Evolutionary conservation across 2,329 filamentous ascomycete genomes (phyloP), one percentile per base, ranked within the genome.

Genomic region (Diaporthe citri): DNA sequence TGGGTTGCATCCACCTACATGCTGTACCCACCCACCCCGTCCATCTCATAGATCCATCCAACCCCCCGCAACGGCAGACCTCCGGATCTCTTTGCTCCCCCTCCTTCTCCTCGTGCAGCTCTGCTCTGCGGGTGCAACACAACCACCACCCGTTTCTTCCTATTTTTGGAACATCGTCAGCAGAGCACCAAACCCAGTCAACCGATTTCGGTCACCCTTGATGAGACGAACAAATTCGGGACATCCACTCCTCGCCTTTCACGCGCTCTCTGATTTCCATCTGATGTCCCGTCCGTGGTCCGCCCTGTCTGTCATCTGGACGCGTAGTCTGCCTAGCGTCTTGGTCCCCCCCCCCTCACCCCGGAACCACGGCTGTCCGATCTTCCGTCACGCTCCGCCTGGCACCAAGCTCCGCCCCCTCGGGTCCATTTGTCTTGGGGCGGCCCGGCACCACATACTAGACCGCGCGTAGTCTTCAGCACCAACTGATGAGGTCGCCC

Each of bases 301-400:
- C 4, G 36, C 41, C 28, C 52, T 39, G 48, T 13, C 22, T 39
- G 31, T 46, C 41, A 48, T 28, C 55, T 39, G 31, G 41, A 60
- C 43, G 34, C 22, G 41, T 39, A 15, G 56, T 51, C 55, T 39
- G 55, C 41, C 43, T 60, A 48, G 55, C 52, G 52, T 36, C 69
- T 60, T 57, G 67, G 69, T 36, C 28, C n/a, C 22, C 28, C 0
- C n/a, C 69, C 55, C 20, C 31, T 8, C 36, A 1, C 31, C 36
- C 48, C 66, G 69, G 69, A 72, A 22, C 28, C 69, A 72, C 69
- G 69, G 56, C 69, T 60, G 34, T 59, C 69, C 69, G 69, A 28
- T 52, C 69, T 72, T 72, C 69, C 69, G 56, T 34, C 31, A n/a
- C 8, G n/a, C 46, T 41, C 31, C 52, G 55, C 39, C 55, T 41